Evolutionary conservation across 108 stramenopile genomes (phyloP), one percentile per base, ranked within the genome.

Genomic region (Nannochloropsis gaditana): DNA sequence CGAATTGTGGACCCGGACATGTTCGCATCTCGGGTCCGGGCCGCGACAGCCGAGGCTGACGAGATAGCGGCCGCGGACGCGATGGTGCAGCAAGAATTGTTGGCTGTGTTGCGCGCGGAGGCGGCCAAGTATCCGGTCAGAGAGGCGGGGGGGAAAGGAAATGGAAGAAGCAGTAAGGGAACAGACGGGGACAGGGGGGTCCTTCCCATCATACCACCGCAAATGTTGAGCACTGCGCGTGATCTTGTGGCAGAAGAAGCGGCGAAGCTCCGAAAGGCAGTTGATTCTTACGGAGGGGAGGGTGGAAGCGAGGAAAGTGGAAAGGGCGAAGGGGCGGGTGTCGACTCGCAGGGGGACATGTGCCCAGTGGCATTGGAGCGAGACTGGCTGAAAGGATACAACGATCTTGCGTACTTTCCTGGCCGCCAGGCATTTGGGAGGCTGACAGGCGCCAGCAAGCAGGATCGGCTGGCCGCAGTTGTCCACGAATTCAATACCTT

Each of bases 331-430:
- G 82, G 9, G 11, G 19, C 5, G 44, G 15, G 44, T 5, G 44
- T n/a, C 43, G 43, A 42, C 9, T 2, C 9, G 0, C 9, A 11
- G 84, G 79, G 11, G 85, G 41, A n/a, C 9, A 21, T 41, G 2
- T 10, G 9, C 83, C 86, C 47, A 31, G 85, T 80, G 80, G 85
- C 73, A 41, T 85, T 89, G 79, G 45, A 79, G 43, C 45, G 42
- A 11, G 80, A 83, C 0, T 89, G 88, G 88, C 42, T 45, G 41
- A 85, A 82, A 5, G 86, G 73, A n/a, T 82, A 45, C 21, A 41
- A 44, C 43, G 85, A 85, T 44, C 85, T 85, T 85, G 85, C 85
- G 42, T 89, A 83, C 80, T 85, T 89, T 79, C 88, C 88, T 21
- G 83, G 82, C 83, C 50, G 85, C 11, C 79, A 80, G 44, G 85